These are phyloP conservation scores for Candida labiduridarum DNA, from an alignment of 1,139 yeast species.

Conservation along the genomic window DNA sequence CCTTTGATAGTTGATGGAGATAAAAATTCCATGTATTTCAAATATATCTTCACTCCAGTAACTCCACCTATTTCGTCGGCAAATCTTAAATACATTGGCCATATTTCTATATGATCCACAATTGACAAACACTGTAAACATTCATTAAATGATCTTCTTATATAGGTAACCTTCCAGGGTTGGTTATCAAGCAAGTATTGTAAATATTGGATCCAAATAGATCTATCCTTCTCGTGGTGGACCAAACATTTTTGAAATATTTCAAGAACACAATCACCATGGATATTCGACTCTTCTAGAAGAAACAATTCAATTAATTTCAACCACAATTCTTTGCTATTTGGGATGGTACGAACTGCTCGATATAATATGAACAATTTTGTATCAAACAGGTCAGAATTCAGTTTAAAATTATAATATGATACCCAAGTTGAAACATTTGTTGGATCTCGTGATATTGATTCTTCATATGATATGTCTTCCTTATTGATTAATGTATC, in stretches of 20 bases:
- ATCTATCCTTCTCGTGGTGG: conserved; percentile 42
- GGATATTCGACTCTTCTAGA: conserved; percentile 34
- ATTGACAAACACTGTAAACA: conserved; percentile 54
- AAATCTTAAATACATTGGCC: conserved; percentile 61
- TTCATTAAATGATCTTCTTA: conserved; percentile 53
- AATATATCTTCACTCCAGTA: conserved; percentile 45
- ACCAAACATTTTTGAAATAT: conserved; percentile 47
- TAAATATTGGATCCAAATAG: conserved; percentile 61
- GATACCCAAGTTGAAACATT: conserved; percentile 54
- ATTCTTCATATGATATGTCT: conserved; percentile 51
- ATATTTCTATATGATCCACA: conserved; percentile 56
- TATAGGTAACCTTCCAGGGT: conserved; percentile 38
- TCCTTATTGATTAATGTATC: conserved; percentile 25
- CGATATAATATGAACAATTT: conserved; percentile 54
- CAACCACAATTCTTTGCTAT: conserved; percentile 60
- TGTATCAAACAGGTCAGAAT: conserved; percentile 22
- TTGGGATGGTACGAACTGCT: conserved; percentile 50
- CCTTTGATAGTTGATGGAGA: conserved; percentile 15
- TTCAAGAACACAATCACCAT: conserved; percentile 31
- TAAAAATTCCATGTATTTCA: conserved; percentile 43
- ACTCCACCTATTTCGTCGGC: conserved; percentile 49
- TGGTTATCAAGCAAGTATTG: conserved; percentile 40
- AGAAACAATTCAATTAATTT: conserved; percentile 42
- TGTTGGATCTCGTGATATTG: conserved; percentile 45
- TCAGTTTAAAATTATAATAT: conserved; percentile 42